Base-by-base conservation (phyloP, 2,329 filamentous ascomycete species). In the Hortaea werneckii region DNA sequence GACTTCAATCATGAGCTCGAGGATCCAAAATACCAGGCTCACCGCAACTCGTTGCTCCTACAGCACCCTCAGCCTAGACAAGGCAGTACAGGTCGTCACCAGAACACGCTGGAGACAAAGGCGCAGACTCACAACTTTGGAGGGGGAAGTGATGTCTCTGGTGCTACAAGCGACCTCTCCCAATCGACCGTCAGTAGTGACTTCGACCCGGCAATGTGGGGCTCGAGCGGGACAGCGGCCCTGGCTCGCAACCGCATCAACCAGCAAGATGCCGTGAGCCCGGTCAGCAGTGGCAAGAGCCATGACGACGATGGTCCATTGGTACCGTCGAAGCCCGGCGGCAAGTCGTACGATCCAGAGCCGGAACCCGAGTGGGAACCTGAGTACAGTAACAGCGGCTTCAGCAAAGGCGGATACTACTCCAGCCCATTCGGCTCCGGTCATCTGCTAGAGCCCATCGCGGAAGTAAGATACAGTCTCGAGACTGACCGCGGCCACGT, bases 21-120 rank as follows among this genome's bases (percentile, higher is more conserved):
- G 37, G 83, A 88, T 54, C 83, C 85, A 40, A 89, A 89, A 64
- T 89, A 89, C 65, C 82, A 84, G 64, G 84, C 83, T 46, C 83
- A 89, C 62, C 81, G 85, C 55, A 86, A 89, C 66, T 88, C 84
- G 27, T 64, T 89, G 46, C 87, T 87, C 57, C 69, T 90, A 35
- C 80, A 87, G 60, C 85, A 90, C 64, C 85, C 85, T 5, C 85
- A 89, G 62, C 85, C 85, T 6, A 74, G 83, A 28, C 80, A 78
- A 12, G 85, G 85, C 0, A 80, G 85, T 46, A 86, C 82, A 0
- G 79, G 83, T 60, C 80, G 82, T 27, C 86, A 87, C 65, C 80
- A 85, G 56, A 83, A 78, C 27, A 78, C 82, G 1, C 72, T 89
- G 13, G 85, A 90, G 67, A 78, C 75, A 6, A 82, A 85, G 49